Base-by-base conservation (phyloP, 2,329 filamentous ascomycete species). In the Pestalotiopsis sp. region DNA sequence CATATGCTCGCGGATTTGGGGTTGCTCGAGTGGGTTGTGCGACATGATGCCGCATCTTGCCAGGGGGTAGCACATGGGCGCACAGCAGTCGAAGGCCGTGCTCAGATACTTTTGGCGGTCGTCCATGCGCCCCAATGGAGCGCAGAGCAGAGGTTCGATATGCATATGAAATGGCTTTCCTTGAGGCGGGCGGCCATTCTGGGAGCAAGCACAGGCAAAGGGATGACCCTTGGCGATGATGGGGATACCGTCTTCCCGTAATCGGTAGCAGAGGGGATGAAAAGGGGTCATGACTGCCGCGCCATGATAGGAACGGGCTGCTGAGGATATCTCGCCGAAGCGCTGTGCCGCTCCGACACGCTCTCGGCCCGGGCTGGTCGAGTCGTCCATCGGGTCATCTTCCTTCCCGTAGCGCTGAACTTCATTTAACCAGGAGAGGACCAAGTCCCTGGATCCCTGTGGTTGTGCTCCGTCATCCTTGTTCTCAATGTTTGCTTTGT, bases 51-150 rank as follows among this genome's bases (percentile, higher is more conserved):
- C 17, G 45, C 27, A 58, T 7, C 13, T 36, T 3, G 57, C 23
- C 11, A 57, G 31, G n/a, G 64, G 59, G 31, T 62, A 62, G 25
- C 12, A 36, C 17, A 39, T 36, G 17, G 9, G 14, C 59, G 27
- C 31, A 20, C 27, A 62, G 13, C 38, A n/a, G 12, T 57, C 2
- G 25, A 65, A 20, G 14, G 41, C 52, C 20, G 57, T 13, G 27
- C 23, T 45, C 41, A 65, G 45, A 36, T 65, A 65, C 23, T n/a
- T 65, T 31, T 55, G 23, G 20, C 64, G 41, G 4, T 65, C 57
- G 49, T 52, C 64, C 17, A 13, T 20, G 11, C 14, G 64, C 20
- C n/a, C 45, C 6, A 52, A 14, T 13, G 64, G 23, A 11, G 45
- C 12, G 20, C 31, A 49, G 12, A 65, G 25, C n/a, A 13, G 7